These are phyloP conservation scores for Ustilago cynodontis DNA, from an alignment of 1,284 basidiomycete genomes.

Conservation along the genomic window DNA sequence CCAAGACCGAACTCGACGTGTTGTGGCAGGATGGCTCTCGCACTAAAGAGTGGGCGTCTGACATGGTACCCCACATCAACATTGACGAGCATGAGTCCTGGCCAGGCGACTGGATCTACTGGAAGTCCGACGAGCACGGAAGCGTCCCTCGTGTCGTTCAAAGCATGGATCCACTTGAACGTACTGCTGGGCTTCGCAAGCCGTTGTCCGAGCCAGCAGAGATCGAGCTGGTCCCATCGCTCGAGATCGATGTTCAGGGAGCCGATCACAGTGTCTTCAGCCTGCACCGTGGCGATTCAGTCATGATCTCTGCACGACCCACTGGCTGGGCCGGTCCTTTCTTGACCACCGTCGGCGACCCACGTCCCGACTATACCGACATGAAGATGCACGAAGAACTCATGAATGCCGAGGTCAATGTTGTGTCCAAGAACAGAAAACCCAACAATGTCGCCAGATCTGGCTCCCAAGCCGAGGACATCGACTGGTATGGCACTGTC, in stretches of 20 bases:
- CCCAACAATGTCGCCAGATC: slow-evolving; percentile 1
- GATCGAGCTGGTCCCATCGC: slow-evolving; percentile 80
- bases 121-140: slow-evolving; percentile 80
- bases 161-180: slow-evolving; percentile 64
- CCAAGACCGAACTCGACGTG: slow-evolving; percentile 78
- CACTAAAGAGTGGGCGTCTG: slow-evolving; percentile 75
- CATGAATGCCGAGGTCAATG: slow-evolving; percentile 31
- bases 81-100: slow-evolving; percentile 70
- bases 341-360: slow-evolving; percentile 47
- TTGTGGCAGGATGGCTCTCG: slow-evolving; percentile 87
- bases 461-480: slow-evolving; percentile 38
- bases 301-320: slow-evolving; percentile 77
- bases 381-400: slow-evolving; percentile 35
- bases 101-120: slow-evolving; percentile 90
- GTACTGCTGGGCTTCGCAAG: slow-evolving; percentile 61
- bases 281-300: slow-evolving; percentile 83
- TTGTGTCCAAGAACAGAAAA: slow-evolving; percentile 8
- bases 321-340: slow-evolving; percentile 74
- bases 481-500: slow-evolving; percentile 73
- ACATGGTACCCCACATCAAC: slow-evolving; percentile 81
- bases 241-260: slow-evolving; percentile 89
- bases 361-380: slow-evolving; percentile 38
- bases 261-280: slow-evolving; percentile 73
- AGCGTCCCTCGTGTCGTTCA: slow-evolving; percentile 79
- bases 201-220: slow-evolving; percentile 57